Base-by-base conservation (phyloP, 305 asterid genomes). In the Fraxinus sp. region DNA sequence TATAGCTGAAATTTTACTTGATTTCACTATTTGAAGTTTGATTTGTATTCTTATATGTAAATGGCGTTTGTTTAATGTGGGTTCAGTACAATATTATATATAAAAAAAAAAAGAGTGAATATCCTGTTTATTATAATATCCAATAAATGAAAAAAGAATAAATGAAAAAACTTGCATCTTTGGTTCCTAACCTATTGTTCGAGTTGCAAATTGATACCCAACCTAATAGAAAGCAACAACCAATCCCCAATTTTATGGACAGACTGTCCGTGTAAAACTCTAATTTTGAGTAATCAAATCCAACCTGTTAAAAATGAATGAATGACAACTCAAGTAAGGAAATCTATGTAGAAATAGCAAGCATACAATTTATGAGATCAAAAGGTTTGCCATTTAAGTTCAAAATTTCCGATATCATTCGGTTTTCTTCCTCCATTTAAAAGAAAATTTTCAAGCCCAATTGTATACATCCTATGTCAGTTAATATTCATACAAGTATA, bases 21-120 rank as follows among this genome's bases (percentile, higher is more conserved):
- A 18, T 79, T 79, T 77, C 39, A 57, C 81, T 76, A 84, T 78
- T 80, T 83, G 84, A 76, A 81, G 88, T 85, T 85, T 76, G 8
- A 4, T 76, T 22, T 86, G 85, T 86, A 83, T 59, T 57, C 28
- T 5, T 57, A 57, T 57, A 57, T 18, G 68, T 57, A 57, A 57
- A 57, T 57, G 24, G 28, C 28, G 3, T 57, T 57, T 20, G 3
- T 57, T 57, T 57, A n/a, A 6, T 55, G 66, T 55, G 66, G 24
- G 24, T 16, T 16, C 11, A 57, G 28, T 57, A 57, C 2, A 55
- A 18, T 55, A 55, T 55, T 55, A 22, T 22, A 22, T 22, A 22
- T 0, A 22, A 22, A 22, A 22, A 52, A n/a, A n/a, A 1, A 55
- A 3, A 3, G 3, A 3, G 10, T 7, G 70, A 59, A 59, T 5